Percentiles rank a stretch among this genome's conserved stretches.
phyloP scores from a whole-genome alignment of 352 stramenopile genomes.

The Globisporangium heterothallicum region DNA sequence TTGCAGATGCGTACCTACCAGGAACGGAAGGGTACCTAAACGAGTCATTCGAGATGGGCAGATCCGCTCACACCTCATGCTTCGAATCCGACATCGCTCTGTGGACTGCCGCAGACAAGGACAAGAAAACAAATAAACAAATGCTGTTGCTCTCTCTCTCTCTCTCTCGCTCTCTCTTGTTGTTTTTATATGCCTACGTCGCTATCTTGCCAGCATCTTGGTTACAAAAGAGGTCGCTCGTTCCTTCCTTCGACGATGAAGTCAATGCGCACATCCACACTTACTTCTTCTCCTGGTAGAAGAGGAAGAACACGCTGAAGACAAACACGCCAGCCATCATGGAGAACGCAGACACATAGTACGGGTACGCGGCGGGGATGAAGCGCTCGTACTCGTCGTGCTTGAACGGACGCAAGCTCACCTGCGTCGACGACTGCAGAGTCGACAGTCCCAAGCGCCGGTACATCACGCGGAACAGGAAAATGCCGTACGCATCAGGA shows the following conservation, averaged over 20 bases:
- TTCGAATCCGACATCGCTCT: too few species aligned
- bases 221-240: background rate
- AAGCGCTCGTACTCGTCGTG: slow-evolving; percentile 95
- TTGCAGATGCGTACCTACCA: too few species aligned
- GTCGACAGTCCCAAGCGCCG: slow-evolving; percentile 83
- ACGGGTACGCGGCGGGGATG: slow-evolving; percentile 86
- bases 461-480: slow-evolving; percentile 92
- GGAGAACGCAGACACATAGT: slow-evolving; percentile 90
- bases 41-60: too few species aligned
- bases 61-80: too few species aligned
- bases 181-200: too few species aligned
- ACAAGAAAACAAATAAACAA: too few species aligned
- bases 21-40: too few species aligned
- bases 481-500: slow-evolving; percentile 92
- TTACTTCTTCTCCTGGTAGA: slow-evolving; percentile 65
- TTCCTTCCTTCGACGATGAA: background rate
- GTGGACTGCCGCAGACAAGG: too few species aligned
- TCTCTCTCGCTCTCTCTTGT: too few species aligned
- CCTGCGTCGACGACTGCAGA: slow-evolving; percentile 83
- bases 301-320: slow-evolving; percentile 89
- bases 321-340: slow-evolving; percentile 90
- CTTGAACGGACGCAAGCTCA: slow-evolving; percentile 91
- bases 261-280: background rate
- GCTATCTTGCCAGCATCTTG: too few species aligned
- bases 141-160: too few species aligned